These are phyloP conservation scores for Pseudofabraea citricarpa DNA, from an alignment of 2,329 filamentous ascomycete species.

Conservation along the genomic window DNA sequence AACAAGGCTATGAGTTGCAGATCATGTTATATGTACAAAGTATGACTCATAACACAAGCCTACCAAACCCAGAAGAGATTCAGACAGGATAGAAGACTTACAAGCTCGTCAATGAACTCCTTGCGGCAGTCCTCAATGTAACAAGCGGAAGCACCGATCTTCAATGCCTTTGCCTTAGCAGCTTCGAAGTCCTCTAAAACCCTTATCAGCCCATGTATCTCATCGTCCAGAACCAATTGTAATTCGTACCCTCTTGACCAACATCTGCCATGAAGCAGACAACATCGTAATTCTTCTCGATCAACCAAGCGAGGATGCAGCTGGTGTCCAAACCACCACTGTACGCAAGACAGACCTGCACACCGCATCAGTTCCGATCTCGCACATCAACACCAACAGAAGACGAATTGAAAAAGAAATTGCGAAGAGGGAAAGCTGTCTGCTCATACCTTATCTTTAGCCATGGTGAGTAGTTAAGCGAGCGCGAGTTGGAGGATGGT, in stretches of 20 bases:
- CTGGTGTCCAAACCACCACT: conserved; percentile 40
- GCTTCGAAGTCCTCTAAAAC: conserved; percentile 62
- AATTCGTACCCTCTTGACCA: conserved; percentile 52
- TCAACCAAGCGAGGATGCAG: conserved; percentile 39
- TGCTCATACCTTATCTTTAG: conserved; percentile 1
- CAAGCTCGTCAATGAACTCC: conserved; percentile 74
- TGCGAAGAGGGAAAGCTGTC: too few species aligned
- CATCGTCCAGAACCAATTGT: conserved; percentile 12
- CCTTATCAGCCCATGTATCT: conserved; percentile 2
- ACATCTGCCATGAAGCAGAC: conserved; percentile 60
- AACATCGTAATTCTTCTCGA: conserved; percentile 44
- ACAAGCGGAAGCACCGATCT: conserved; percentile 31
- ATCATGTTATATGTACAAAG: too few species aligned
- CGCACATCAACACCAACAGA: neutral
- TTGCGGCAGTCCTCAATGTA: conserved; percentile 58
- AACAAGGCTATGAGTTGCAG: too few species aligned
- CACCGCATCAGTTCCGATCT: neutral
- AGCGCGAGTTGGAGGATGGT: too few species aligned
- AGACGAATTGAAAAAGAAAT: neutral
- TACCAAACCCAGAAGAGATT: neutral
- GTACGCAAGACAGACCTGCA: conserved; percentile 37
- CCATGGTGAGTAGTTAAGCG: too few species aligned
- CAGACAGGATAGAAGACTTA: conserved; percentile 44
- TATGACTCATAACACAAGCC: neutral
- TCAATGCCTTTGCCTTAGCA: conserved; percentile 65